These are phyloP conservation scores for Monosporascus cannonballus DNA, from an alignment of 2,329 filamentous ascomycete genomes.

Conservation along the genomic window DNA sequence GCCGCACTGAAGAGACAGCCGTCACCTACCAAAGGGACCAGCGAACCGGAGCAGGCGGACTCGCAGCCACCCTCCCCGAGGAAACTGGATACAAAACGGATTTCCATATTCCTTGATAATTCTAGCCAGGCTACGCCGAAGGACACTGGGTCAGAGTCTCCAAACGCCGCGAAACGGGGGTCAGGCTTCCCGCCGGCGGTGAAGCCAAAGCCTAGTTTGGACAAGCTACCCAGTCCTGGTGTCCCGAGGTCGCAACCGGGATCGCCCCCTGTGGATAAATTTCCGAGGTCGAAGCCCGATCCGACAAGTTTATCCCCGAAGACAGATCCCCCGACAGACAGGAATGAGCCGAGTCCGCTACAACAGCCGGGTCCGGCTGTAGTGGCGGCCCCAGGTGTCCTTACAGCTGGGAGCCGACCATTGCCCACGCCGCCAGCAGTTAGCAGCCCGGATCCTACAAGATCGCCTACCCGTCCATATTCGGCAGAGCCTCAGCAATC, in stretches of 20 bases:
- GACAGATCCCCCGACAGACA: constrained; percentile 19
- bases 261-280: constrained; percentile 19
- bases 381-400: constrained; percentile 28
- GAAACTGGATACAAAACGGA: constrained; percentile 53
- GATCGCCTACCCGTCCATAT: constrained; percentile 12
- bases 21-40: constrained; percentile 19
- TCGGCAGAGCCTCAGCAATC: constrained; percentile 13
- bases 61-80: constrained; percentile 47
- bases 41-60: constrained; percentile 22
- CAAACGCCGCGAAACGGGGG: constrained; percentile 9
- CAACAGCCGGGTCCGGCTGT: constrained; percentile 27
- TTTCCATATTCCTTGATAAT: constrained; percentile 52
- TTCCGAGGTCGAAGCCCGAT: constrained; percentile 23
- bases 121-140: constrained; percentile 19
- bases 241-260: constrained; percentile 13
- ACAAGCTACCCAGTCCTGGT: constrained; percentile 10
- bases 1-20: constrained; percentile 20
- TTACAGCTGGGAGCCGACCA: constrained; percentile 29
- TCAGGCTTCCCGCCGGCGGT: constrained; percentile 6
- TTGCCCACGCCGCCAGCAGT: constrained; percentile 24
- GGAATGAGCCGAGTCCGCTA: constrained; percentile 22
- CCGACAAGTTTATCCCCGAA: constrained; percentile 15
- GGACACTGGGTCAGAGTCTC: constrained; percentile 19
- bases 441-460: constrained; percentile 13
- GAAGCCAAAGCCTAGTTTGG: constrained; percentile 11